Evolutionary conservation across 768 basidiomycete species (phyloP).

Genomic region (Boletus tomentosulus): DNA sequence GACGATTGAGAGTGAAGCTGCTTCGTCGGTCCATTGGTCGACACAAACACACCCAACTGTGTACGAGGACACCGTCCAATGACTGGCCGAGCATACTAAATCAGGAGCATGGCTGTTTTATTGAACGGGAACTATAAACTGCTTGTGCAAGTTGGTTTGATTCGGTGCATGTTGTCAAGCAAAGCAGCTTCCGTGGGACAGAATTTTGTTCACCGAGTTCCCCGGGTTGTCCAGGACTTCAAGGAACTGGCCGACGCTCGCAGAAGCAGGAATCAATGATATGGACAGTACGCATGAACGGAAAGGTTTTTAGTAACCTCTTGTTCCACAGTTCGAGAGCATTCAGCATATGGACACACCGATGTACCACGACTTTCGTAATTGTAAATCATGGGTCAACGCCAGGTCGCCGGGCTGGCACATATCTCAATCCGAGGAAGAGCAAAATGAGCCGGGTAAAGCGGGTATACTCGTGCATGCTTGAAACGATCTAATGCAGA

Average conservation of each 20-base stretch:
- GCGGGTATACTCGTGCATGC: too few species aligned
- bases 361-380: too few species aligned
- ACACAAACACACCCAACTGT: too few species aligned
- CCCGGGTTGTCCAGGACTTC: constrained; percentile 60
- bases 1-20: constrained; percentile 48
- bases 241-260: constrained; percentile 39
- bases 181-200: constrained; percentile 63
- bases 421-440: too few species aligned
- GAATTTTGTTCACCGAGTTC: constrained; percentile 55
- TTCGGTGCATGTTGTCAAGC: constrained; percentile 38
- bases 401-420: too few species aligned
- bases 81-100: constrained; percentile 49
- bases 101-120: constrained; percentile 45
- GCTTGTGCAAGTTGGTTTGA: constrained; percentile 38
- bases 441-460: too few species aligned
- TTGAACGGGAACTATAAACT: constrained; percentile 64
- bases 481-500: too few species aligned
- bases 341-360: too few species aligned
- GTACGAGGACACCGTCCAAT: constrained; percentile 52
- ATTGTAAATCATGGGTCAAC: too few species aligned
- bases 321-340: too few species aligned
- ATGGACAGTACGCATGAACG: neutral
- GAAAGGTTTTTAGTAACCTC: too few species aligned
- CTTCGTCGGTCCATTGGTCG: neutral
- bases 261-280: constrained; percentile 10